Conservation (phyloP, 805 yeast genomes). For the Sugiyamaella smithiae region DNA sequence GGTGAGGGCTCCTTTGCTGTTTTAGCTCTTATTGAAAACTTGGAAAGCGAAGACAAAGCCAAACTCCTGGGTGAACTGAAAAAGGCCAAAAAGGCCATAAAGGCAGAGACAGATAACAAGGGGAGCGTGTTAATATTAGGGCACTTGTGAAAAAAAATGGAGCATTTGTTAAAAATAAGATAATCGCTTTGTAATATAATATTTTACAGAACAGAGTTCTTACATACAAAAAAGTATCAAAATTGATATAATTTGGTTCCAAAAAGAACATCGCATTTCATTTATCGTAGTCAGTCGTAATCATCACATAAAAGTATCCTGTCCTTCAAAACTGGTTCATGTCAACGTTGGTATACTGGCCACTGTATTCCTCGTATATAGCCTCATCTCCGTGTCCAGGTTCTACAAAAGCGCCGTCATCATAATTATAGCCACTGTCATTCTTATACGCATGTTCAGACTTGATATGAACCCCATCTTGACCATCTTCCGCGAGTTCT, state of each 20-base stretch:
- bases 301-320: neutral
- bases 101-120: conserved; percentile 30
- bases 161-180: too few species aligned
- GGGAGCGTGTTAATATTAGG: conserved; percentile 35
- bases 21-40: conserved; percentile 72
- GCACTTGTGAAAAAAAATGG: conserved; percentile 18
- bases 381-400: conserved; percentile 22
- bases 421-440: neutral
- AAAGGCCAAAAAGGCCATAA: conserved; percentile 29
- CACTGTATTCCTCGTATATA: conserved; percentile 29
- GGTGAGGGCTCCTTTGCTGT: conserved; percentile 75
- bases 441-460: conserved; percentile 2
- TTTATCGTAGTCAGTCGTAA: conserved; percentile 5
- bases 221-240: too few species aligned
- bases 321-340: conserved; percentile 18
- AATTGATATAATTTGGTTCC: too few species aligned
- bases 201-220: too few species aligned
- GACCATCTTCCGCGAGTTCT: conserved; percentile 7
- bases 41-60: conserved; percentile 41
- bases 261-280: too few species aligned
- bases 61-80: conserved; percentile 56
- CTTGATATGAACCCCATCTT: neutral
- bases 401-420: conserved; percentile 14
- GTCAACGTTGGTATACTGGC: conserved; percentile 30
- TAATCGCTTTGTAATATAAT: too few species aligned